These are phyloP conservation scores for Dictyostelium firmibasis DNA, from an alignment of 78 protist genomes.

Conservation along the genomic window DNA sequence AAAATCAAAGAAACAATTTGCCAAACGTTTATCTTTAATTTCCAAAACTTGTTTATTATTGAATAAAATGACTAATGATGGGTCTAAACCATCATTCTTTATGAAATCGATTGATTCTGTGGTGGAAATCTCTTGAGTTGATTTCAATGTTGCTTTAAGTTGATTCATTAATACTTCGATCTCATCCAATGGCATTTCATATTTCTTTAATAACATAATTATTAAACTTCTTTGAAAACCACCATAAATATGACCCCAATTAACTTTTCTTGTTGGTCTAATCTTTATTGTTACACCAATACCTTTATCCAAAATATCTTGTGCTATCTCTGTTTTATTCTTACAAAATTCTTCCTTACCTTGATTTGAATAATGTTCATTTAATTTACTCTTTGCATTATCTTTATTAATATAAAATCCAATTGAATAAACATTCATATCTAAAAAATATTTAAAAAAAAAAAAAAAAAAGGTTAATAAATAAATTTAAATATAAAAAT, in stretches of 20 bases:
- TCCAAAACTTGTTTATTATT: conserved; percentile 9
- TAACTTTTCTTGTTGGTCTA: conserved; percentile 53
- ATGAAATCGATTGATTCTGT: conserved; percentile 19
- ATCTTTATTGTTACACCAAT: conserved; percentile 29
- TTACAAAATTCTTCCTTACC: neutral
- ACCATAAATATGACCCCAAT: conserved; percentile 43
- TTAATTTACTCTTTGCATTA: neutral
- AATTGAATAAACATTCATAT: conserved; percentile 48
- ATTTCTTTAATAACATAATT: conserved; percentile 3
- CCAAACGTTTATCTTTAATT: conserved; percentile 15
- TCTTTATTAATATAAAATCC: conserved; percentile 47
- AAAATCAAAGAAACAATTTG: conserved; percentile 31
- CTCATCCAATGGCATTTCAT: conserved; percentile 21
- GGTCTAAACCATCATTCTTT: neutral
- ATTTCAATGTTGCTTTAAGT: neutral
- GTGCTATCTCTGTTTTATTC: neutral
- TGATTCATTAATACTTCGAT: neutral
- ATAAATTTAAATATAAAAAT: no score
- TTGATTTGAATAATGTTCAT: neutral
- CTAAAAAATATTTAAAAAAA: neutral
- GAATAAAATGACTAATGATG: neutral
- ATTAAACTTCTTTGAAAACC: conserved; percentile 34
- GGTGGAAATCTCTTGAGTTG: conserved; percentile 8
- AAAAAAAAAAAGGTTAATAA: no score
- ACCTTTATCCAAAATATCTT: conserved; percentile 3